Conservation (phyloP, 208 protist species). For the Wallacemonas collosoma region DNA sequence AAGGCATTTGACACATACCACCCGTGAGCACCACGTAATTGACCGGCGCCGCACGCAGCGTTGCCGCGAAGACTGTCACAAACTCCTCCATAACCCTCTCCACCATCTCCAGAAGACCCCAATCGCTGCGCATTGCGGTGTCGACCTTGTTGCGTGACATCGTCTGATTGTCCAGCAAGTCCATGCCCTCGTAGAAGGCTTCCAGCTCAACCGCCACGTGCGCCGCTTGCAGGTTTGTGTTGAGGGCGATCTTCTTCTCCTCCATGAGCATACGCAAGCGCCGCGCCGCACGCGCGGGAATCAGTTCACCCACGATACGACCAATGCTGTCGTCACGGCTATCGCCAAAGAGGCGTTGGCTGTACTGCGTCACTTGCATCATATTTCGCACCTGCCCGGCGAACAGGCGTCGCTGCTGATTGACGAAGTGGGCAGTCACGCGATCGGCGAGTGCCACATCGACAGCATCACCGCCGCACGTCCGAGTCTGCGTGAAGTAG, state of each 20-base stretch:
- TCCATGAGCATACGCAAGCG: conserved; percentile 63
- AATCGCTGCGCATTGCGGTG: conserved; percentile 63
- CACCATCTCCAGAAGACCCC: conserved; percentile 63
- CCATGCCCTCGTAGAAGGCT: conserved; percentile 87
- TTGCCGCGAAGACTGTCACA: conserved; percentile 22
- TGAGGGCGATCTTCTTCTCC: conserved; percentile 82
- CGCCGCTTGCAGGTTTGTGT: conserved; percentile 54
- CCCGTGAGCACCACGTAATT: conserved; percentile 67
- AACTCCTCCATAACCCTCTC: conserved; percentile 60
- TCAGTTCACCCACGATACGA: conserved; percentile 41
- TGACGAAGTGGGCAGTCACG: conserved; percentile 75
- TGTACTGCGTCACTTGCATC: conserved; percentile 12
- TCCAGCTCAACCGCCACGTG: conserved; percentile 83
- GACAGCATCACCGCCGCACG: conserved; percentile 67
- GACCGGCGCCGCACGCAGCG: conserved; percentile 28
- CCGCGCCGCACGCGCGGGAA: conserved; percentile 74
- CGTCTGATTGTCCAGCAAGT: conserved; percentile 79
- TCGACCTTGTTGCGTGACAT: conserved; percentile 71
- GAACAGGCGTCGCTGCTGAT: conserved; percentile 68
- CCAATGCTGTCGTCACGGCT: conserved; percentile 17
- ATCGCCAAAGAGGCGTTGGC: conserved; percentile 10
- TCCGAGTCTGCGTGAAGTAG: conserved; percentile 25
- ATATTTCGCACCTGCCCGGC: conserved; percentile 39
- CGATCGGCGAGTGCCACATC: conserved; percentile 65
- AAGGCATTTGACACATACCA: conserved; percentile 79